Base-by-base conservation (phyloP, 2,329 filamentous ascomycete species). In the Lithohypha guttulata region DNA sequence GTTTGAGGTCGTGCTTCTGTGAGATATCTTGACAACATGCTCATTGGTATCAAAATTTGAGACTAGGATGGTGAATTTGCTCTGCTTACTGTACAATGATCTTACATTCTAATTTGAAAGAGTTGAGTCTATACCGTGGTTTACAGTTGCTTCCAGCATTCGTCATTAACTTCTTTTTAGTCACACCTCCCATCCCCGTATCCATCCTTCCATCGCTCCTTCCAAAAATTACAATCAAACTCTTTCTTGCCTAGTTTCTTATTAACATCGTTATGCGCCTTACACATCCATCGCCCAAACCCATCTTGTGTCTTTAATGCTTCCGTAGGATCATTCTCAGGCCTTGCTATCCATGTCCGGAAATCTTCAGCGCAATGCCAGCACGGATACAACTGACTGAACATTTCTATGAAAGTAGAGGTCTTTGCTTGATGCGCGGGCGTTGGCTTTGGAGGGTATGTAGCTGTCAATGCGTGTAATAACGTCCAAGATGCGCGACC, bases 281-380 rank as follows among this genome's bases (percentile, higher is more conserved):
- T 60, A 39, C 65, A 69, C 62, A 68, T 66, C 61, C 67, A 69
- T 47, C 58, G 58, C 14, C 66, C 64, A 44, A 70, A 62, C 39
- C 65, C 63, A 23, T 53, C 51, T 40, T 73, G 59, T 32, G 63
- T 68, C 42, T 65, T 67, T 13, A 79, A 63, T 6, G 35, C 35
- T 14, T 28, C 35, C 41, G 64, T 55, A 26, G 89, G 78, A 55
- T 75, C 73, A 49, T 87, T 81, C 46, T 62, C 61, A 2, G 67
- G 66, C 47, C 72, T 71, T 46, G 68, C 69, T 66, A 96, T 79
- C 71, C 89, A 96, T 0, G 59, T 59, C 59, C 81, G 81, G 59
- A 98, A 95, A 57, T 96, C 89, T 44, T 89, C 81, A 22, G 87
- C 91, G 61, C 91, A 98, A 2, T 82, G 75, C 85, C 87, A 94